These are phyloP conservation scores for Dipsacomyces acuminosporus DNA, from an alignment of 371 early-diverging fungal species.

Conservation along the genomic window DNA sequence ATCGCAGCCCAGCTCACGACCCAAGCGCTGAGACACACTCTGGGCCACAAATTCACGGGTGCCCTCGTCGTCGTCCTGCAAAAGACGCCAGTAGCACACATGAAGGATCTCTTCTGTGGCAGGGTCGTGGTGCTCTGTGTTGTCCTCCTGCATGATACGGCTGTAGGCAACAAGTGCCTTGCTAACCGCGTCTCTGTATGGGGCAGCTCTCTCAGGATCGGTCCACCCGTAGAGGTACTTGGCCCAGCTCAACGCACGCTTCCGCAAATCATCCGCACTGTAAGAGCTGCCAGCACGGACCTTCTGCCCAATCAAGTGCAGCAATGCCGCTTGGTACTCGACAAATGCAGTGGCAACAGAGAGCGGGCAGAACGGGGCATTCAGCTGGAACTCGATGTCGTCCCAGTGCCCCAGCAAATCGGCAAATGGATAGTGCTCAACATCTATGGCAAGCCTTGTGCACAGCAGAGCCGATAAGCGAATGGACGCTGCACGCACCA, in stretches of 20 bases:
- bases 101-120: conserved; percentile 32
- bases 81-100: conserved; percentile 42
- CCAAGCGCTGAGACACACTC: conserved; percentile 54
- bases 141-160: conserved; percentile 33
- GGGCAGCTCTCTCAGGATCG: conserved; percentile 27
- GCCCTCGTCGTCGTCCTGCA: conserved; percentile 72
- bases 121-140: conserved; percentile 17
- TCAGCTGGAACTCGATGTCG: conserved; percentile 13
- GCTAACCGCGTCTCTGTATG: conserved; percentile 36
- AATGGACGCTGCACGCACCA: conserved; percentile 21
- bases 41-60: conserved; percentile 56
- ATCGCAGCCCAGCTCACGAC: conserved; percentile 55
- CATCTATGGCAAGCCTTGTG: conserved; percentile 27
- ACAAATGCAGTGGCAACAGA: conserved; percentile 32
- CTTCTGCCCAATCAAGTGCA: conserved; percentile 25
- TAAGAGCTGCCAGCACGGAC: not conserved
- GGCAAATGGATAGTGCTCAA: conserved; percentile 14
- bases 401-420: conserved; percentile 33
- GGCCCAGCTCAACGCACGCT: conserved; percentile 31
- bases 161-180: conserved; percentile 31
- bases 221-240: conserved; percentile 27
- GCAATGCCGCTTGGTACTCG: conserved; percentile 31
- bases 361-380: conserved; percentile 16
- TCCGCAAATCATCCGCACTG: conserved; percentile 1
- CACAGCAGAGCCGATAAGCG: conserved; percentile 33